Conservation (phyloP, 768 basidiomycete genomes). For the Mycena kentingensis region DNA sequence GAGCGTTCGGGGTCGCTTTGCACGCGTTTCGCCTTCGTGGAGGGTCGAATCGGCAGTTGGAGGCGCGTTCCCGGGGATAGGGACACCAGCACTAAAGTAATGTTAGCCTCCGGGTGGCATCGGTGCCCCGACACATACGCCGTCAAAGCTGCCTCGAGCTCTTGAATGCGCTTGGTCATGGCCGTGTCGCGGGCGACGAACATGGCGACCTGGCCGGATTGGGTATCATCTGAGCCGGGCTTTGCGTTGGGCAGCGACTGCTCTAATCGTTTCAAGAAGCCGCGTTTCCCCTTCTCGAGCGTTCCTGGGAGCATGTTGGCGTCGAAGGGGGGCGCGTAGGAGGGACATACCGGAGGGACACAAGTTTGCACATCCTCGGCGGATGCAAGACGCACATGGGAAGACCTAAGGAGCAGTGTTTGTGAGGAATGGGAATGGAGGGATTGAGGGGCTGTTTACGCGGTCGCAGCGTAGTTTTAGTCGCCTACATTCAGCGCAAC, state of each 20-base stretch:
- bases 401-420: conserved; percentile 13
- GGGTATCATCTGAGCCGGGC: conserved; percentile 6
- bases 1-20: conserved; percentile 19
- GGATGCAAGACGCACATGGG: conserved; percentile 44
- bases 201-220: conserved; percentile 28
- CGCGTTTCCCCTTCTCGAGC: conserved; percentile 29
- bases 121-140: conserved; percentile 7
- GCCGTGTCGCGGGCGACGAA: conserved; percentile 28
- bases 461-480: conserved; percentile 37
- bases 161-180: conserved; percentile 29
- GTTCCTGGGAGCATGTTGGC: too few species aligned
- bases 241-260: conserved; percentile 25
- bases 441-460: background rate
- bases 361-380: conserved; percentile 42
- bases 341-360: conserved; percentile 39
- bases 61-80: conserved; percentile 6
- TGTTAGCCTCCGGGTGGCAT: background rate
- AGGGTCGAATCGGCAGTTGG: background rate
- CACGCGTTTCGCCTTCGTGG: conserved; percentile 13
- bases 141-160: conserved; percentile 26
- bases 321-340: too few species aligned
- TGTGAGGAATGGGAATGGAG: background rate
- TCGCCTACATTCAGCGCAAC: conserved; percentile 28
- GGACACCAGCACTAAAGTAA: conserved; percentile 10
- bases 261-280: conserved; percentile 27